phyloP scores from a whole-genome alignment of 768 basidiomycete species.

The Suillus ampliporus region DNA sequence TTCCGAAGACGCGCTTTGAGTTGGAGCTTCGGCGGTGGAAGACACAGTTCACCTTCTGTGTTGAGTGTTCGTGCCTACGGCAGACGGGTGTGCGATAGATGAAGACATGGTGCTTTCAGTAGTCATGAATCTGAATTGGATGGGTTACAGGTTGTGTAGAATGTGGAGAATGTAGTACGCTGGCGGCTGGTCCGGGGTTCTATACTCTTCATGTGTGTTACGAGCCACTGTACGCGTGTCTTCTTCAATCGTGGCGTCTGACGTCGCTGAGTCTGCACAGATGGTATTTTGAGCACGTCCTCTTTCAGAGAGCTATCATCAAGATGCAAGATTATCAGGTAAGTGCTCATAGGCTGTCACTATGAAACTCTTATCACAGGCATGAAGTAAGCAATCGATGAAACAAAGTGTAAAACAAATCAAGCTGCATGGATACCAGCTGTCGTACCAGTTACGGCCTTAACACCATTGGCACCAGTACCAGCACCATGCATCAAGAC shows the following conservation, averaged over 20 bases:
- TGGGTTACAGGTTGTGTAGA: neutral
- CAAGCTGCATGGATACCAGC: too few relatives aligned
- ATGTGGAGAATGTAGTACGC: too few relatives aligned
- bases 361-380: too few relatives aligned
- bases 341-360: too few relatives aligned
- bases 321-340: too few relatives aligned
- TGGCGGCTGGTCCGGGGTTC: neutral
- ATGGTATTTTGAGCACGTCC: too few relatives aligned
- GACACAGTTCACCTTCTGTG: neutral
- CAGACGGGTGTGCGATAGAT: slow-evolving; percentile 25
- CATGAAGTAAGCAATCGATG: too few relatives aligned
- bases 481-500: neutral
- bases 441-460: too few relatives aligned
- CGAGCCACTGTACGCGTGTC: too few relatives aligned
- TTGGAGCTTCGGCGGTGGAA: neutral
- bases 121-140: neutral
- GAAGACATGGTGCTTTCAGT: slow-evolving; percentile 15
- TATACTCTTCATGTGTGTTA: too few relatives aligned
- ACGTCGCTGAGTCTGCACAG: neutral
- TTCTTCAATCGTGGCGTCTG: neutral
- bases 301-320: too few relatives aligned
- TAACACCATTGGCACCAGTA: too few relatives aligned
- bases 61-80: slow-evolving; percentile 21
- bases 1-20: neutral
- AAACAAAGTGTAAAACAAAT: neutral